Conservation (phyloP, 106 monocot genomes). For the Dactylorhiza incarnata region DNA sequence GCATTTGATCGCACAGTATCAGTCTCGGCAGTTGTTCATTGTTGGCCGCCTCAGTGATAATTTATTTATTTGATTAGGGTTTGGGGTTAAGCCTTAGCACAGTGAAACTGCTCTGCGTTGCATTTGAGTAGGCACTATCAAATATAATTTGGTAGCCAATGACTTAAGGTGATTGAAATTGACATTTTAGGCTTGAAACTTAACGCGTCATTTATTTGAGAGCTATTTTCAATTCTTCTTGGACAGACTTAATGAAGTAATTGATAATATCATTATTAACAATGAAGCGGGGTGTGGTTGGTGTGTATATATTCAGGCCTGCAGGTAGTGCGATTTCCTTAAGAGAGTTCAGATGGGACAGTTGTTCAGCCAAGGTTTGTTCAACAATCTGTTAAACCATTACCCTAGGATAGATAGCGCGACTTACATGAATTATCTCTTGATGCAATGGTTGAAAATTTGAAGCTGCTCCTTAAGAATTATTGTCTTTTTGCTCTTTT, state of each 20-base stretch:
- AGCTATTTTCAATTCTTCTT: neutral
- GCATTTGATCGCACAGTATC: neutral
- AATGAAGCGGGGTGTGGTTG: neutral
- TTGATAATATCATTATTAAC: neutral
- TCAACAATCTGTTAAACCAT: neutral
- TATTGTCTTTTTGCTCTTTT: neutral
- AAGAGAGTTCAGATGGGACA: neutral
- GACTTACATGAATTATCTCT: neutral
- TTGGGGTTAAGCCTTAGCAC: neutral
- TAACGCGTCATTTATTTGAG: neutral
- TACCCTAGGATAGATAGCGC: neutral
- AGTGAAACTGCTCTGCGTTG: neutral
- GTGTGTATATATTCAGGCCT: neutral
- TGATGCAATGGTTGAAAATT: neutral
- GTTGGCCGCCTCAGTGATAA: neutral
- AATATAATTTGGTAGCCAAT: neutral
- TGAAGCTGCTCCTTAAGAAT: neutral
- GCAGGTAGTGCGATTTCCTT: neutral
- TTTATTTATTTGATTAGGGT: conserved; percentile 2
- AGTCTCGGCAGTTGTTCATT: neutral
- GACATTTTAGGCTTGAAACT: neutral
- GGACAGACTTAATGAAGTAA: neutral
- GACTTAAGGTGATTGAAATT: neutral
- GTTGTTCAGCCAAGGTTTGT: neutral
- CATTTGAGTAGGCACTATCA: neutral